Conservation (phyloP, 148 eudicot genomes). For the Diospyros kaki region DNA sequence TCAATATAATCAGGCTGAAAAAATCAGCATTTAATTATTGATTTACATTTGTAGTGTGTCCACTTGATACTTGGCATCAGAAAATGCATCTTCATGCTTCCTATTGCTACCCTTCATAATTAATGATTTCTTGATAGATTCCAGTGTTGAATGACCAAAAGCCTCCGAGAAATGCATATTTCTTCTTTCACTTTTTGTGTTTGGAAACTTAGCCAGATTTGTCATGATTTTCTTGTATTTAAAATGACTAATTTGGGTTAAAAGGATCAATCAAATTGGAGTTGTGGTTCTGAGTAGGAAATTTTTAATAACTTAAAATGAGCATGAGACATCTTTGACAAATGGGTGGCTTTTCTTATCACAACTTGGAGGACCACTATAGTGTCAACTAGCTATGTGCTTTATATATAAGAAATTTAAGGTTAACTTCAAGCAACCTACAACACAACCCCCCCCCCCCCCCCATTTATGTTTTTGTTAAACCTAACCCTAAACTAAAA, state of each 20-base stretch:
- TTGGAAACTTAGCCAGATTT: not conserved
- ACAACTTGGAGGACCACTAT: not conserved
- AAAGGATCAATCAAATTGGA: conserved; percentile 3
- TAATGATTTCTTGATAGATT: not conserved
- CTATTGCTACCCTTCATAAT: not conserved
- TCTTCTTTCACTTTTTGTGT: not conserved
- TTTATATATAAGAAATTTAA: not conserved
- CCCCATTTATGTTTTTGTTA: too few species aligned
- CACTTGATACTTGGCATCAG: not conserved
- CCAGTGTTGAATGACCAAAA: not conserved
- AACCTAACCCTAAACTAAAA: too few species aligned
- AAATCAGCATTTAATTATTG: not conserved
- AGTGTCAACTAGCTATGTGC: not conserved
- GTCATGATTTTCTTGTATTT: not conserved
- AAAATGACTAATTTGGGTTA: not conserved
- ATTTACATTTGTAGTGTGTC: not conserved
- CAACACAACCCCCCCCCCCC: too few species aligned
- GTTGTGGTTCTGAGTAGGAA: not conserved
- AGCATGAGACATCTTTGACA: not conserved
- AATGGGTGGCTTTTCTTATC: not conserved
- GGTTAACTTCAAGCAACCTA: too few species aligned
- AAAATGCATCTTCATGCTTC: not conserved
- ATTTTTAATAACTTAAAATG: not conserved
- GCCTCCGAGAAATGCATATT: not conserved
- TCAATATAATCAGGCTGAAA: not conserved